Conservation (phyloP, 768 basidiomycete genomes). For the Cystofilobasidium capitatum region DNA sequence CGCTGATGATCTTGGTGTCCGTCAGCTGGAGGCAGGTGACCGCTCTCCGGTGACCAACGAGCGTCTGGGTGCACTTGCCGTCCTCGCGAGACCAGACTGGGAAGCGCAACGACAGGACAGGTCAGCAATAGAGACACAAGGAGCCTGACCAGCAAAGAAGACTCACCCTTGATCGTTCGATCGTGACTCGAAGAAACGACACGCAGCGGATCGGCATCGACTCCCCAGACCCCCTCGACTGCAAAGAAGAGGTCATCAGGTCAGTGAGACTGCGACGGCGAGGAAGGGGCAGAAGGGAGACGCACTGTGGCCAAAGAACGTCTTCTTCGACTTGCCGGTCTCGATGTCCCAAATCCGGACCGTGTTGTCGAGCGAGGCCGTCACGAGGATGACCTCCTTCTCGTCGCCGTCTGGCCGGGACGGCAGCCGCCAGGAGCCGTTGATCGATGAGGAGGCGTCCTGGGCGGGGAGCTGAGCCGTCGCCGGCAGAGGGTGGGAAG, state of each 20-base stretch:
- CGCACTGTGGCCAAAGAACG: slow-evolving; percentile 62
- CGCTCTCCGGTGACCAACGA: slow-evolving; percentile 88
- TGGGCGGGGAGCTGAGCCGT: slow-evolving; percentile 21
- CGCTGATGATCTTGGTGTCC: slow-evolving; percentile 94
- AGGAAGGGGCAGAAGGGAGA: background rate
- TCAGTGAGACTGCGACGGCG: background rate
- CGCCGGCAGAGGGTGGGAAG: slow-evolving; percentile 10
- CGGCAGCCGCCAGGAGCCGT: background rate
- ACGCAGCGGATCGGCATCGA: slow-evolving; percentile 75
- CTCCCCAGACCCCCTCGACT: slow-evolving; percentile 92
- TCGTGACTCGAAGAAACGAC: slow-evolving; percentile 91
- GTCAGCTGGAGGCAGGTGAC: slow-evolving; percentile 82
- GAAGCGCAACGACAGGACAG: slow-evolving; percentile 26
- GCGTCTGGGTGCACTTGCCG: slow-evolving; percentile 72
- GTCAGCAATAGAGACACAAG: slow-evolving; percentile 18
- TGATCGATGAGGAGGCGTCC: slow-evolving; percentile 4
- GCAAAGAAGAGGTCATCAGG: background rate
- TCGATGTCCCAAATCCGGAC: slow-evolving; percentile 95
- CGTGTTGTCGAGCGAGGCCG: slow-evolving; percentile 87
- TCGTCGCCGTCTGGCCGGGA: slow-evolving; percentile 19
- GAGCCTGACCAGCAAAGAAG: slow-evolving; percentile 17
- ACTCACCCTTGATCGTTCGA: slow-evolving; percentile 82
- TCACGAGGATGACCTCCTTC: slow-evolving; percentile 55
- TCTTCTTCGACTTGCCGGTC: slow-evolving; percentile 61
- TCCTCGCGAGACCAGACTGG: slow-evolving; percentile 92